A percentile compares a stretch with the other conserved stretches of the same genome.
These are phyloP conservation scores for Fusarium sp. DNA, from an alignment of 2,329 filamentous ascomycete species.

Conservation along the genomic window DNA sequence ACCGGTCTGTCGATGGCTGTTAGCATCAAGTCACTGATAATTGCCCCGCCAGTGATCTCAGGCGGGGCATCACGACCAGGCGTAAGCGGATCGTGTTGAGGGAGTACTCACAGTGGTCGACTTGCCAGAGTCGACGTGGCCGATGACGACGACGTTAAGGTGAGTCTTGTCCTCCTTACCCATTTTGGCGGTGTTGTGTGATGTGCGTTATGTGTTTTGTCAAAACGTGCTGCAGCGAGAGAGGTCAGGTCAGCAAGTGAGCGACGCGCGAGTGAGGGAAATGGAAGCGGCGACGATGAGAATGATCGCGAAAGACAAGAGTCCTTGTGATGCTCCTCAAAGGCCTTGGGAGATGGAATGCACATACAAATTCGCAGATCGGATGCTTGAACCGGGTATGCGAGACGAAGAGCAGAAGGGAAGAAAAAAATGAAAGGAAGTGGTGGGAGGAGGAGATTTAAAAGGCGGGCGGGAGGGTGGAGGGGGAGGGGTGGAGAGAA, in stretches of 20 bases:
- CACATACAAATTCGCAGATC: conserved; percentile 60
- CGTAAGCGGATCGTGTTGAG: conserved; percentile 31
- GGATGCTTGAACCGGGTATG: conserved; percentile 64
- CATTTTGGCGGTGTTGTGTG: conserved; percentile 57
- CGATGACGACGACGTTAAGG: conserved; percentile 99
- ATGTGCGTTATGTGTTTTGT: conserved; percentile 42
- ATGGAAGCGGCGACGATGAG: conserved; percentile 12
- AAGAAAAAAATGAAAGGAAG: conserved; percentile 55
- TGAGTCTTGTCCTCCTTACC: conserved; percentile 96
- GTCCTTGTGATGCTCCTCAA: conserved; percentile 30
- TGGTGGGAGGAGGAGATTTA: conserved; percentile 59
- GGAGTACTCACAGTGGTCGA: conserved; percentile 87
- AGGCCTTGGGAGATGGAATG: conserved; percentile 23
- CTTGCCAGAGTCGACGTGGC: conserved; percentile 99
- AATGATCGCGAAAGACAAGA: conserved; percentile 19
- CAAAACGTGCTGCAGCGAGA: conserved; percentile 41
- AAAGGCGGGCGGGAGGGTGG: conserved; percentile 54
- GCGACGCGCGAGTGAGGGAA: conserved; percentile 1
- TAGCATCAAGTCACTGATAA: conserved; percentile 25
- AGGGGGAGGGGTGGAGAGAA: conserved; percentile 47
- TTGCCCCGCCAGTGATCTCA: conserved; percentile 20
- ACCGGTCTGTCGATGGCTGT: conserved; percentile 69
- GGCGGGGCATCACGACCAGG: conserved; percentile 28
- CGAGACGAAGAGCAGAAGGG: conserved; percentile 60
- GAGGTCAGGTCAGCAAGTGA: conserved; percentile 35